A percentile compares a stretch with the other conserved stretches of the same genome.
phyloP scores from a whole-genome alignment of 768 basidiomycete species.

The Podaxis carcinomalis region DNA sequence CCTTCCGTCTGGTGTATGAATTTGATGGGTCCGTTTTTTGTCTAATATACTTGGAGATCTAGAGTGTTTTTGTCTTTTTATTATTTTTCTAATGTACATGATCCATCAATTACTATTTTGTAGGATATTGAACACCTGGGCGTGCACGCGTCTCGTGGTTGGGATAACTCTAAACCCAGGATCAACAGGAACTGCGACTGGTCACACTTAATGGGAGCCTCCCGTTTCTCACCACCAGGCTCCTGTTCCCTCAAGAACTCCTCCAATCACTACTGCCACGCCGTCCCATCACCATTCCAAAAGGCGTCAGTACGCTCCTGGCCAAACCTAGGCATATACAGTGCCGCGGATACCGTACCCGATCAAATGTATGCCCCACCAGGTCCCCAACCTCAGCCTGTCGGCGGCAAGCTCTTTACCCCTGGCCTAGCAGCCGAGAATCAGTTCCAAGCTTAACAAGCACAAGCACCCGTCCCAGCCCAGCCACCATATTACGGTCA shows the following conservation, averaged over 20 bases:
- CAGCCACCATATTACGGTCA: conserved; percentile 39
- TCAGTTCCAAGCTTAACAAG: conserved; percentile 64
- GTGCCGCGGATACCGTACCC: conserved; percentile 35
- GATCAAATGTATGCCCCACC: conserved; percentile 42
- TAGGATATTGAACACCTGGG: too few species aligned
- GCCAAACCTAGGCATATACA: conserved; percentile 91
- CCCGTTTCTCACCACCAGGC: conserved; percentile 39
- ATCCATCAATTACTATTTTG: too few species aligned
- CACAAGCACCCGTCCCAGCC: conserved; percentile 27
- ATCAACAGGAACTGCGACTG: conserved; percentile 73
- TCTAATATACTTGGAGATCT: too few species aligned
- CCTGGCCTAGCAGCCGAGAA: conserved; percentile 74
- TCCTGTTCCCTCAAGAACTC: conserved; percentile 33
- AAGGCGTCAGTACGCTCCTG: conserved; percentile 91
- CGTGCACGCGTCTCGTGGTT: neutral
- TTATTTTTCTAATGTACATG: too few species aligned
- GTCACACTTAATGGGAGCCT: conserved; percentile 86
- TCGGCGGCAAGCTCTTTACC: conserved; percentile 71
- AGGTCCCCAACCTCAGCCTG: conserved; percentile 34
- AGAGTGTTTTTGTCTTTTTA: too few species aligned
- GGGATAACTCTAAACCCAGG: conserved; percentile 17
- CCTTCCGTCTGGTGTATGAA: too few species aligned
- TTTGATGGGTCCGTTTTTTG: too few species aligned
- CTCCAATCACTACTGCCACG: conserved; percentile 41
- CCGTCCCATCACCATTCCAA: conserved; percentile 49